Percentiles rank a stretch among this genome's conserved stretches.
Evolutionary conservation across 2,329 filamentous ascomycete genomes (phyloP).

Genomic region (Epichloe brachyelytri): DNA sequence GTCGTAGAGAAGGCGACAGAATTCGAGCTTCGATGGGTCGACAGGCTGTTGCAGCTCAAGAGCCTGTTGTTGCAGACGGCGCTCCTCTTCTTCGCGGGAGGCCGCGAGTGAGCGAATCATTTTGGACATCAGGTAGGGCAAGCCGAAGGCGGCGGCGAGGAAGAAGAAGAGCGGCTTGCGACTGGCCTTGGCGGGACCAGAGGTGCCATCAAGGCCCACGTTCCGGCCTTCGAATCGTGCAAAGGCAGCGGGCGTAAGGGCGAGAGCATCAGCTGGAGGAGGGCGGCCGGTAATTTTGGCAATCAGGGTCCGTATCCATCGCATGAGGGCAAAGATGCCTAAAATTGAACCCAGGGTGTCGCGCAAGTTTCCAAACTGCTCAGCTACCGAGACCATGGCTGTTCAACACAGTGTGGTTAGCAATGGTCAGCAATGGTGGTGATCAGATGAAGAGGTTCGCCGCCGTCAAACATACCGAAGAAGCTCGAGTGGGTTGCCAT

Average conservation of each 20-base stretch:
- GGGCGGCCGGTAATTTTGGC: constrained; percentile 89
- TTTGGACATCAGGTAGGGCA: constrained; percentile 96
- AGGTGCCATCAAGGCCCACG: constrained; percentile 45
- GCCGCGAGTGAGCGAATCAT: constrained; percentile 76
- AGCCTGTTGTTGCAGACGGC: constrained; percentile 37
- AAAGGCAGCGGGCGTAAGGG: constrained; percentile 83
- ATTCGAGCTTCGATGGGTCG: constrained; percentile 86
- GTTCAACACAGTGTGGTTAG: background rate
- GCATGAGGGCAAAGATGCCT: constrained; percentile 89
- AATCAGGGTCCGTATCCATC: constrained; percentile 84
- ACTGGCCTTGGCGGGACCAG: constrained; percentile 59
- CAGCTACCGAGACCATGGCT: constrained; percentile 97
- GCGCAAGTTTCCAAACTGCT: constrained; percentile 87
- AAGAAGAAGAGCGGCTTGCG: constrained; percentile 97
- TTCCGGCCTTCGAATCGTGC: constrained; percentile 71
- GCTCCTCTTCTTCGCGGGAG: constrained; percentile 73
- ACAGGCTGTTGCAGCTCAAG: constrained; percentile 43
- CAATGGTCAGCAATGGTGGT: background rate
- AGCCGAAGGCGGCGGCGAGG: constrained; percentile 80
- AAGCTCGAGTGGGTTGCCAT: constrained; percentile 99
- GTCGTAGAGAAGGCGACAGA: constrained; percentile 89
- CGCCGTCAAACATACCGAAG: constrained; percentile 54
- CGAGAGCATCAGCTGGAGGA: constrained; percentile 71
- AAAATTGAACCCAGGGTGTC: constrained; percentile 88
- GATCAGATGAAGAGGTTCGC: background rate